Percentiles rank a stretch among this genome's conserved stretches.
Evolutionary conservation across 805 yeast genomes (phyloP).

Genomic region (Lipomyces yamadae): DNA sequence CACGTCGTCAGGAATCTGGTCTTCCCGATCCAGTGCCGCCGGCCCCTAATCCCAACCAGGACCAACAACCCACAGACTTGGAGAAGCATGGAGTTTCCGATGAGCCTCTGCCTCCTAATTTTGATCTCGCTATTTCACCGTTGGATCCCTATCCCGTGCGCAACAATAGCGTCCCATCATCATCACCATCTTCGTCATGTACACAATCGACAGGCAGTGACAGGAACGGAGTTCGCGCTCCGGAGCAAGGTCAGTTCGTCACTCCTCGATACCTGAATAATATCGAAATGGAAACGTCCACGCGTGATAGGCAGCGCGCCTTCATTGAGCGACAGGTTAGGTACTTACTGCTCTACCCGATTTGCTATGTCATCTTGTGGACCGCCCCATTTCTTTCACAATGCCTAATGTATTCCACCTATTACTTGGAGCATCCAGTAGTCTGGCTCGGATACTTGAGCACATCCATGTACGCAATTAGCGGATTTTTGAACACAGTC

Average conservation of each 20-base stretch:
- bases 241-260: constrained; percentile 8
- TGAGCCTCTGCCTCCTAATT: not conserved
- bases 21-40: not conserved
- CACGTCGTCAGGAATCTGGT: not conserved
- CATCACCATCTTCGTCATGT: not conserved
- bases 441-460: constrained; percentile 68
- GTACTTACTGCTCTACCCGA: constrained; percentile 80
- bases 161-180: constrained; percentile 10
- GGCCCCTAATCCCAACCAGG: not conserved
- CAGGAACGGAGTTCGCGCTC: not conserved
- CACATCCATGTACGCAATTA: constrained; percentile 80
- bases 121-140: constrained; percentile 10
- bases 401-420: constrained; percentile 59
- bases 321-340: constrained; percentile 78
- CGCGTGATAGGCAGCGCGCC: constrained; percentile 49
- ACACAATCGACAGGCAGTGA: constrained; percentile 1
- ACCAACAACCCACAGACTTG: not conserved
- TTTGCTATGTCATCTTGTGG: constrained; percentile 82
- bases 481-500: constrained; percentile 74
- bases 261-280: constrained; percentile 9
- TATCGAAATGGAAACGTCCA: constrained; percentile 29
- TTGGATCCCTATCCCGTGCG: constrained; percentile 8
- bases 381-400: constrained; percentile 74
- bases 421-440: constrained; percentile 55
- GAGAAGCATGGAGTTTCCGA: not conserved